These are phyloP conservation scores for Penicillium herquei DNA, from an alignment of 495 filamentous ascomycete species.

Conservation along the genomic window DNA sequence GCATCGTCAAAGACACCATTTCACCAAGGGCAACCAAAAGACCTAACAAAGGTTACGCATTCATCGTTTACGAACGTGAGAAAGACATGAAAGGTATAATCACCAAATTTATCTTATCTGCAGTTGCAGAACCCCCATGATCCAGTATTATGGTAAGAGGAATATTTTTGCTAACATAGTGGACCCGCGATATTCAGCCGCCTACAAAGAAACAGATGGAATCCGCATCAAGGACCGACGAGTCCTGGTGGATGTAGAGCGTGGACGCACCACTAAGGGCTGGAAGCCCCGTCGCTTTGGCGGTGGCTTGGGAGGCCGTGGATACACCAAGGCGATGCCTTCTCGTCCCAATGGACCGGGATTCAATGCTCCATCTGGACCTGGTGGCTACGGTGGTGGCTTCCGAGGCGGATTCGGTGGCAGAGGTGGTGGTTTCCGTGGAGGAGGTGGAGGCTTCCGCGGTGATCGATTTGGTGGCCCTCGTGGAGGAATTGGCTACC, in stretches of 20 bases:
- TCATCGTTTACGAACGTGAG: slow-evolving; percentile 95
- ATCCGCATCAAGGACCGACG: slow-evolving; percentile 89
- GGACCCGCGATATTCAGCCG: slow-evolving; percentile 47
- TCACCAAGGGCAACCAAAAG: slow-evolving; percentile 79
- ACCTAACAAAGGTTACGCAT: slow-evolving; percentile 87
- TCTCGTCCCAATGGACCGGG: slow-evolving; percentile 65
- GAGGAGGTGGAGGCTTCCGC: slow-evolving; percentile 55
- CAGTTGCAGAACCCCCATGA: neutral
- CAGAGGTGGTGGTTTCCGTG: slow-evolving; percentile 60
- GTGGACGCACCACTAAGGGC: slow-evolving; percentile 88
- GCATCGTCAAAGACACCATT: slow-evolving; percentile 69
- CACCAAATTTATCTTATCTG: slow-evolving; percentile 7
- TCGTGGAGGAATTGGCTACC: slow-evolving; percentile 60
- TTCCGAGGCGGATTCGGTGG: slow-evolving; percentile 58
- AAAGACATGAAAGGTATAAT: slow-evolving; percentile 98
- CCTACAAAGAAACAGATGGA: slow-evolving; percentile 86
- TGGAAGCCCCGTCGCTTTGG: slow-evolving; percentile 93
- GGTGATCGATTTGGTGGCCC: slow-evolving; percentile 63
- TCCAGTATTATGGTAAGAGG: slow-evolving; percentile 18
- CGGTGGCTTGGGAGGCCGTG: slow-evolving; percentile 87
- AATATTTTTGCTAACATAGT: slow-evolving; percentile 34
- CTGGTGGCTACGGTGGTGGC: slow-evolving; percentile 64
- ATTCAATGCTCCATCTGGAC: slow-evolving; percentile 62
- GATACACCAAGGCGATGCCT: slow-evolving; percentile 82
- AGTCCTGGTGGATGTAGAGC: slow-evolving; percentile 93